phyloP scores from a whole-genome alignment of 2,329 filamentous ascomycete genomes.

The Ophiostoma australiae region DNA sequence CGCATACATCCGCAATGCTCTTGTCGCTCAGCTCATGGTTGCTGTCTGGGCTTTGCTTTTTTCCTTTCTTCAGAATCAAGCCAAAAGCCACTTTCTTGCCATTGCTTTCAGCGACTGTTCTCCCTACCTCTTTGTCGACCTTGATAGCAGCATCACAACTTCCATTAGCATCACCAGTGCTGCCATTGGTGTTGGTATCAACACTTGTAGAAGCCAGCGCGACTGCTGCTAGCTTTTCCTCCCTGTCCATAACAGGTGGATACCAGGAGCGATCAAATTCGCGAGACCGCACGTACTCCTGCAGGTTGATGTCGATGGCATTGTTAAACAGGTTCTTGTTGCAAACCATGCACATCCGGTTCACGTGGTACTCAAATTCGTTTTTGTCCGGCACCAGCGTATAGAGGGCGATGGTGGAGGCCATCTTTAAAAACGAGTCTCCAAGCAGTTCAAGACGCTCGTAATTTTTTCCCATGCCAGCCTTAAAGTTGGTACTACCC shows the following conservation, averaged over 20 bases:
- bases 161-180: background rate
- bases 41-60: conserved; percentile 48
- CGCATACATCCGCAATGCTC: conserved; percentile 87
- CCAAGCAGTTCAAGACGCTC: conserved; percentile 91
- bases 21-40: conserved; percentile 76
- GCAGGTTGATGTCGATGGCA: conserved; percentile 59
- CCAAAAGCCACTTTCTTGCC: conserved; percentile 36
- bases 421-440: conserved; percentile 93
- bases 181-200: background rate
- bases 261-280: conserved; percentile 87
- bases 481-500: conserved; percentile 69
- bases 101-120: background rate
- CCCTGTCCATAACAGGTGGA: conserved; percentile 49
- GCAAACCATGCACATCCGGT: conserved; percentile 85
- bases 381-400: conserved; percentile 69
- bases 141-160: background rate
- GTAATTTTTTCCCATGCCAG: conserved; percentile 90
- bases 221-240: conserved; percentile 10
- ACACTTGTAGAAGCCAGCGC: background rate
- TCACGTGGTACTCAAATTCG: conserved; percentile 84
- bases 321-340: conserved; percentile 83
- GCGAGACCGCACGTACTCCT: conserved; percentile 76
- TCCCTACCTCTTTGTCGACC: background rate
- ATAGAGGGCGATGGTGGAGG: conserved; percentile 82
- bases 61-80: conserved; percentile 68